Percentiles rank a stretch among this genome's conserved stretches.
Conservation (phyloP, 805 yeast genomes). For the Cyberlindnera samutprakarnensis region DNA sequence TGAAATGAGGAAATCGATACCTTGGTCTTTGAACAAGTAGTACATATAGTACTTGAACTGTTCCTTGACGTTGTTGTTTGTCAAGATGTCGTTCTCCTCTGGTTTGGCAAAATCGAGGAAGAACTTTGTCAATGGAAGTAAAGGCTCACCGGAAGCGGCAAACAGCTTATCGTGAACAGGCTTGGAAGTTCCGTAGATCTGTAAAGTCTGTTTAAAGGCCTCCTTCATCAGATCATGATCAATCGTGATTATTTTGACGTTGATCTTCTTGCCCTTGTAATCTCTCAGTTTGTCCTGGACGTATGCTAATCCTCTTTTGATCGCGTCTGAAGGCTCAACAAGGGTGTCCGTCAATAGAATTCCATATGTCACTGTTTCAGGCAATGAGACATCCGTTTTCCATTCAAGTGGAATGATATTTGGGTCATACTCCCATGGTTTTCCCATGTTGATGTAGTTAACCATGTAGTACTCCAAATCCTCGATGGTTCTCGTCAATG, state of each 20-base stretch:
- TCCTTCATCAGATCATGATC: constrained; percentile 47
- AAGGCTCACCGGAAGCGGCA: constrained; percentile 62
- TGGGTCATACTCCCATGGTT: constrained; percentile 53
- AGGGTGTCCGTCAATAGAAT: constrained; percentile 56
- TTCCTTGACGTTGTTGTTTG: constrained; percentile 52
- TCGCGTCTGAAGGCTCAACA: constrained; percentile 61
- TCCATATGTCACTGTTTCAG: constrained; percentile 47
- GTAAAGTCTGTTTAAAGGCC: constrained; percentile 43
- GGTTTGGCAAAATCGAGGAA: constrained; percentile 46
- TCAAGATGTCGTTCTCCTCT: constrained; percentile 53
- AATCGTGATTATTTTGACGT: constrained; percentile 43
- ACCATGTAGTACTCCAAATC: constrained; percentile 68
- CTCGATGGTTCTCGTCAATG: constrained; percentile 54
- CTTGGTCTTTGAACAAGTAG: constrained; percentile 43
- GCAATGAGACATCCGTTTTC: constrained; percentile 27
- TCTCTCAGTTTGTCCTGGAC: constrained; percentile 41
- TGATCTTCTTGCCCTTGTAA: constrained; percentile 29
- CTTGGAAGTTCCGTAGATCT: constrained; percentile 55
- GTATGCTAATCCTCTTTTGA: constrained; percentile 44
- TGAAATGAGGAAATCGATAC: constrained; percentile 57
- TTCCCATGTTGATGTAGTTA: constrained; percentile 40
- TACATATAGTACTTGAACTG: constrained; percentile 48
- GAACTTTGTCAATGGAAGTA: constrained; percentile 57
- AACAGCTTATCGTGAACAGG: constrained; percentile 46
- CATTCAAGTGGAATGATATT: constrained; percentile 30